Base-by-base conservation (phyloP, 805 yeast species). In the Candida quercuum region DNA sequence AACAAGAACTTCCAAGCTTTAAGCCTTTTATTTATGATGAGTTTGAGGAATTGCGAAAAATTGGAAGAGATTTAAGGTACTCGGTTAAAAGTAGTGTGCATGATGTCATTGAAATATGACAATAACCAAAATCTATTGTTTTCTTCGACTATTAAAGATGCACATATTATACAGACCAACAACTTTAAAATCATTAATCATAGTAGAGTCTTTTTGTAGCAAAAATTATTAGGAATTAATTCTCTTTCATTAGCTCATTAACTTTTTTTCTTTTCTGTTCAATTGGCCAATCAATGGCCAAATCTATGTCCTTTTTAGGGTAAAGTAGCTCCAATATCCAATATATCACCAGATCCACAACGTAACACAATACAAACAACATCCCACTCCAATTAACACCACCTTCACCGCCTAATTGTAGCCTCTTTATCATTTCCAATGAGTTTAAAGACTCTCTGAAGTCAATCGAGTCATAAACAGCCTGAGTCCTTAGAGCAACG, bases 221-320 rank as follows among this genome's bases (percentile, higher is more conserved):
- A n/a, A n/a, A n/a, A n/a, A n/a, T n/a, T n/a, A n/a, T n/a, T n/a
- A n/a, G n/a, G n/a, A n/a, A 11, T 24, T 7, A 24, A 14, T 14
- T 9, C 16, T 10, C 11, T 33, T 7, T 19, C 7, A 24, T 18
- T 8, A 14, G 27, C 16, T 28, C 16, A 3, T n/a, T 5, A 12
- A 23, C 30, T 18, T 28, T 27, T 24, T 28, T 25, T 10, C 25
- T 27, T 31, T 31, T 52, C 52, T 37, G 47, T 61, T 2, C 7
- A 8, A n/a, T n/a, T n/a, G 88, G 95, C 96, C 96, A 89, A 57
- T 88, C 86, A 3, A 71, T 63, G 0, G 80, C 95, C 35, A 57
- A 49, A 49, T 93, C 97, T n/a, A 93, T 84, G 16, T 69, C 60
- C 1, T 64, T 67, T 14, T 70, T 63, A 0, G 98, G 98, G 51